Base-by-base conservation (phyloP, 2,329 filamentous ascomycete species). In the Epichloe glyceriae region DNA sequence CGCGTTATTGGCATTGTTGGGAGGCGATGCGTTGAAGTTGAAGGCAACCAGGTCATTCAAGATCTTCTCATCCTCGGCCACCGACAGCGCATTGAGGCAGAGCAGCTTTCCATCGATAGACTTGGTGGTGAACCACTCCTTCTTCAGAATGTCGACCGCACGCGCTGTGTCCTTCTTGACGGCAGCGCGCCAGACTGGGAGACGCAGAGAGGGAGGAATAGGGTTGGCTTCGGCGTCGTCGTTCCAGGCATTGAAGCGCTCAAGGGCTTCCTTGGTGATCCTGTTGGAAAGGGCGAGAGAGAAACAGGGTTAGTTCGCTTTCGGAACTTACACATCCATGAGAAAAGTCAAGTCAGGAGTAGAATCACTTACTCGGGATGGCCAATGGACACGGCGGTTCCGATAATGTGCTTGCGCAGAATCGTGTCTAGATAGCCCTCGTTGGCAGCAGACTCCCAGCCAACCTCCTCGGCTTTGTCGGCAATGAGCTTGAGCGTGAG, bases 51-150 rank as follows among this genome's bases (percentile, higher is more conserved):
- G 83, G 75, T 68, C 69, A 51, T 76, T 71, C 43, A 94, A 81
- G 33, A 96, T 72, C 10, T 81, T 78, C 11, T 69, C 63, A 50
- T 88, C 80, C 59, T 84, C 83, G 19, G 86, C 82, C 39, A 82
- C 80, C 35, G 89, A 88, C 43, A 98, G 76, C 4, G 86, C 80
- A 38, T 78, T 73, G 3, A 97, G 78, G 57, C 82, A 85, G 56
- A 95, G 86, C 58, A 95, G 89, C 68, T 90, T 94, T 60, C 89
- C 90, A 61, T 97, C 93, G 38, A 96, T 83, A 7, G 89, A 88
- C 49, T 85, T 84, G 12, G 88, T 93, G 47, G 74, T 82, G 55
- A 81, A 76, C 76, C 88, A 97, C 65, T 96, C 90, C 50, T 88
- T 80, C 72, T 91, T 88, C 50, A 98, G 76, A 7, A 83, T 77